Conservation (phyloP, 768 basidiomycete species). For the Calocera viscosa region DNA sequence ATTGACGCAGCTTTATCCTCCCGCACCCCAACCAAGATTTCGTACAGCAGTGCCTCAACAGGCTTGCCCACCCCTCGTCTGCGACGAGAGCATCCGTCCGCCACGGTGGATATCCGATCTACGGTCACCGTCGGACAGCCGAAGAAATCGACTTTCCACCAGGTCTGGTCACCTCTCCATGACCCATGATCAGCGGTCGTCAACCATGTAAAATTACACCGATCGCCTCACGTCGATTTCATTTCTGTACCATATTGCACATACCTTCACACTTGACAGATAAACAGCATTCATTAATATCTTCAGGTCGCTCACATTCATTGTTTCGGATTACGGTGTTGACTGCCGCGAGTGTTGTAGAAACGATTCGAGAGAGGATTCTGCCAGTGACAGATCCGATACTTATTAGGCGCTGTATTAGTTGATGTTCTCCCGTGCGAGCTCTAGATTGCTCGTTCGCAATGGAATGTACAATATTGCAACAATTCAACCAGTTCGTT, state of each 20-base stretch:
- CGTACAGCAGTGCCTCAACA: not conserved
- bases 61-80: not conserved
- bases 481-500: too few species aligned
- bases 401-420: not conserved
- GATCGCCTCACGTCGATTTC: not conserved
- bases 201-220: not conserved
- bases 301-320: not conserved
- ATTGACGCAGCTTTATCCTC: not conserved
- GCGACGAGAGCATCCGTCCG: not conserved
- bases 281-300: not conserved
- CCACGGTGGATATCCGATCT: not conserved
- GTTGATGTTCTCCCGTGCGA: not conserved
- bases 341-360: not conserved
- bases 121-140: not conserved
- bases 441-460: not conserved
- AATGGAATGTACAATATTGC: constrained; percentile 3
- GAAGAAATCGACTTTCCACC: not conserved
- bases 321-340: not conserved
- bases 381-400: not conserved
- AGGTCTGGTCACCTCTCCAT: not conserved
- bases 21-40: not conserved
- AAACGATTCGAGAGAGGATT: not conserved
- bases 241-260: not conserved
- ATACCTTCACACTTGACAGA: not conserved
- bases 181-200: not conserved